These are phyloP conservation scores for Lactuca sativa DNA, from an alignment of 129 eudicot species.

Conservation along the genomic window DNA sequence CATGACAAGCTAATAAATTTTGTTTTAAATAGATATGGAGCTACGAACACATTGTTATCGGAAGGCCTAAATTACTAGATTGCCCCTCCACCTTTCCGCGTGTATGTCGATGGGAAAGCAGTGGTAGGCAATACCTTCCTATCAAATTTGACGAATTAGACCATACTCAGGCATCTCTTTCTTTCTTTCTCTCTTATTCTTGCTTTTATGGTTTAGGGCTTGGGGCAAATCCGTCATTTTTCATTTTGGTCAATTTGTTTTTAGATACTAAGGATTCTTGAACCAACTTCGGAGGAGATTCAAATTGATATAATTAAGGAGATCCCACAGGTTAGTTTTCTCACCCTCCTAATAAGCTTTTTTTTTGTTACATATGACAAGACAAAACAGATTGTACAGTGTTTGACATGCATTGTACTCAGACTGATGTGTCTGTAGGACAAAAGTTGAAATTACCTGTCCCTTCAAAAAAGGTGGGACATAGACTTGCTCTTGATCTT, in stretches of 20 bases:
- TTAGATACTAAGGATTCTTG: slow-evolving; percentile 55
- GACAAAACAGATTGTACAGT: background rate
- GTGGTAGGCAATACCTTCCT: slow-evolving; percentile 23
- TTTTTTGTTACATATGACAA: no score
- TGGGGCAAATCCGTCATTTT: background rate
- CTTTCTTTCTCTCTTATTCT: background rate
- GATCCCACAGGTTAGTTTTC: slow-evolving; percentile 31
- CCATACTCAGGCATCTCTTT: slow-evolving; percentile 37
- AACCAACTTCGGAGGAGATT: slow-evolving; percentile 47
- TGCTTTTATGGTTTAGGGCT: background rate
- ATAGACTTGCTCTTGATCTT: background rate
- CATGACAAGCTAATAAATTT: no score
- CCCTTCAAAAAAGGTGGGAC: background rate
- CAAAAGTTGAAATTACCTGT: background rate
- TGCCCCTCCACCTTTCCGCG: slow-evolving; percentile 45
- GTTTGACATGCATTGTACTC: background rate
- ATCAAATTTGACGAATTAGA: slow-evolving; percentile 43
- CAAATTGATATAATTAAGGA: slow-evolving; percentile 43
- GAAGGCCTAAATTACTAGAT: slow-evolving; percentile 47
- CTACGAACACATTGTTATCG: slow-evolving; percentile 60
- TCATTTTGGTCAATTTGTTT: background rate
- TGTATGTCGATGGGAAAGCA: slow-evolving; percentile 59
- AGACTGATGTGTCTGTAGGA: background rate
- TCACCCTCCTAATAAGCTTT: background rate
- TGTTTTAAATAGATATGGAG: slow-evolving; percentile 50